Base-by-base conservation (phyloP, 2,329 filamentous ascomycete genomes). In the Fusarium nodosum region DNA sequence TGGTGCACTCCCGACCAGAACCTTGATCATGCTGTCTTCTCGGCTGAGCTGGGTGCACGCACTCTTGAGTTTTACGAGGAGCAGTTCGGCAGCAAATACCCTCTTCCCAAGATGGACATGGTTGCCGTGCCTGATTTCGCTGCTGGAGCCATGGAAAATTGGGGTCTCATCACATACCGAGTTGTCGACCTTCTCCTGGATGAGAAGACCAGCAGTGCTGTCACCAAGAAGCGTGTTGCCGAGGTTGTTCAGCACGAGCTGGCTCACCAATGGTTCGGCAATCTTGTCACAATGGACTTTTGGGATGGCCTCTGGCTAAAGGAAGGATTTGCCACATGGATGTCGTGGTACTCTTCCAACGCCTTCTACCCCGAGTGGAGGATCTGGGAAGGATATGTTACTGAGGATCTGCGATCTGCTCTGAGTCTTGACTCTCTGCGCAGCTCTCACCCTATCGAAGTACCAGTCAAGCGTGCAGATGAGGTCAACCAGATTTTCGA, bases 401-500 rank as follows among this genome's bases (percentile, higher is more conserved):
- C 93, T 33, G 94, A 97, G 77, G 97, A 93, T 75, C 86, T 98
- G 60, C 93, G 97, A 78, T 91, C 92, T 68, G 95, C 95, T 3
- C 85, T 98, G 38, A 90, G 91, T 24, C 87, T 98, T 8, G 95
- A 98, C 79, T 97, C 94, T 5, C 83, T 98, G 55, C 90, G 95
- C 73, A 97, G 94, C 87, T 97, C 93, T 76, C 95, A 98, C 79
- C 95, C 95, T 8, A 97, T 98, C 62, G 95, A 98, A 80, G 94
- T 97, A 1, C 95, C 95, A 2, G 94, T 98, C 68, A 97, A 97
- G 86, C 91, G 92, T 62, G 94, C 94, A 30, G 94, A 97, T 73
- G 94, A 98, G 81, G 94, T 98, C 79, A 97, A 97, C 82, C 94
- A 98, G 82, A 98, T 98, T 73, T 98, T 98, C 74, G 95, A 98